A percentile compares a stretch with the other conserved stretches of the same genome.
These are phyloP conservation scores for Nigrospora osmanthi DNA, from an alignment of 2,329 filamentous ascomycete genomes.

Conservation along the genomic window DNA sequence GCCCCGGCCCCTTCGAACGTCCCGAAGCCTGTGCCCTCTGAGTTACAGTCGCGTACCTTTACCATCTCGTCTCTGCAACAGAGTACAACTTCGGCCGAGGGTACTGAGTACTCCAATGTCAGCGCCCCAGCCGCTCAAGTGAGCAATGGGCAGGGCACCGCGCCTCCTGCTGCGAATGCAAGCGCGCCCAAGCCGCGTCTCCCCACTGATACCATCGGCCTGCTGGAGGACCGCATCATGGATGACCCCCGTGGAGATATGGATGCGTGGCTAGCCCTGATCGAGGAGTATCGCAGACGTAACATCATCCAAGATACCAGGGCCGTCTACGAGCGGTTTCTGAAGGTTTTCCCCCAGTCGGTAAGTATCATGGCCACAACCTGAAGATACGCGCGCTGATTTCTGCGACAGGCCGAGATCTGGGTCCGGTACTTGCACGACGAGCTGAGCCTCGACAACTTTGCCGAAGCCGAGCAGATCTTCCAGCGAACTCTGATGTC, in stretches of 20 bases:
- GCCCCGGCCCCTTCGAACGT: constrained; percentile 6
- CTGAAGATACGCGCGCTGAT: constrained; percentile 21
- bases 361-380: constrained; percentile 49
- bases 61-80: constrained; percentile 16
- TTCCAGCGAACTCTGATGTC: constrained; percentile 73
- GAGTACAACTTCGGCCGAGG: constrained; percentile 10
- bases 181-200: constrained; percentile 17
- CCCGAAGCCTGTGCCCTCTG: constrained; percentile 15
- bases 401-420: constrained; percentile 64
- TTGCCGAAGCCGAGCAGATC: constrained; percentile 70
- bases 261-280: constrained; percentile 83
- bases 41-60: constrained; percentile 9
- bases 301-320: constrained; percentile 77
- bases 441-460: constrained; percentile 82
- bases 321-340: constrained; percentile 75
- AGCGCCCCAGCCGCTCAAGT: constrained; percentile 6
- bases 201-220: constrained; percentile 66
- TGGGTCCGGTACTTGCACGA: constrained; percentile 87
- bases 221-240: constrained; percentile 83
- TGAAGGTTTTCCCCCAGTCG: constrained; percentile 80
- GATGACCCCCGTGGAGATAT: constrained; percentile 90
- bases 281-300: constrained; percentile 74
- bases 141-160: constrained; percentile 4
- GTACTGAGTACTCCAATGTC: constrained; percentile 1
- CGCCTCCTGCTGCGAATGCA: neutral